phyloP scores from a whole-genome alignment of 805 yeast genomes.

The Ogataea zsoltii region DNA sequence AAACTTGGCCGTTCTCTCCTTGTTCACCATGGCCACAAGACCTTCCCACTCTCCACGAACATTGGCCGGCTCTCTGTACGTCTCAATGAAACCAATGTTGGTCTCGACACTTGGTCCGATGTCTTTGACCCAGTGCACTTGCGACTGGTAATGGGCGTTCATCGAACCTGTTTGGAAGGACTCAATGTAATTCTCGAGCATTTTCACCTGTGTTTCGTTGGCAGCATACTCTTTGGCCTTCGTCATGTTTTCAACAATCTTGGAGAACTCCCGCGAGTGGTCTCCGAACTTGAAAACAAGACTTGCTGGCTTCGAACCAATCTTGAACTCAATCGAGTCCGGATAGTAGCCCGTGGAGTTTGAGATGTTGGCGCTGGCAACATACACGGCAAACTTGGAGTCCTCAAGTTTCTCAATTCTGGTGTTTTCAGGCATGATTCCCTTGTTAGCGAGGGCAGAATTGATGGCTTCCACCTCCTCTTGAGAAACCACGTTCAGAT shows the following conservation, averaged over 20 bases:
- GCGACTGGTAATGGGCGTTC: constrained; percentile 83
- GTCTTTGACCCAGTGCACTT: constrained; percentile 86
- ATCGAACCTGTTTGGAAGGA: constrained; percentile 81
- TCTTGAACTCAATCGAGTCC: constrained; percentile 36
- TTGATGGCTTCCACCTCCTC: constrained; percentile 68
- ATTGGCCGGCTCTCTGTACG: constrained; percentile 90
- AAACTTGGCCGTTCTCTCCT: constrained; percentile 81
- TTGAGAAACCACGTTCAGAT: constrained; percentile 55
- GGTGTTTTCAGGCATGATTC: constrained; percentile 78
- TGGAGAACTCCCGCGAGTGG: constrained; percentile 62
- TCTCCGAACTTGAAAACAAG: constrained; percentile 74
- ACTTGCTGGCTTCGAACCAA: constrained; percentile 42
- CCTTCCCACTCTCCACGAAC: constrained; percentile 95
- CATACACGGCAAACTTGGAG: constrained; percentile 54
- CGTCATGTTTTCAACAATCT: constrained; percentile 55
- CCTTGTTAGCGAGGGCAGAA: constrained; percentile 59
- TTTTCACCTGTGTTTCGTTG: constrained; percentile 66
- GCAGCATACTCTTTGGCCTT: constrained; percentile 66
- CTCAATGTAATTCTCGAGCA: constrained; percentile 65
- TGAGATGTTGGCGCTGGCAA: constrained; percentile 61
- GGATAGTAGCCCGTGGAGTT: constrained; percentile 64
- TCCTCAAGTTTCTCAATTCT: constrained; percentile 61
- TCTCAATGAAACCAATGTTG: constrained; percentile 88
- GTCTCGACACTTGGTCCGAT: constrained; percentile 76
- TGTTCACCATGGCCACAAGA: constrained; percentile 84